Base-by-base conservation (phyloP, 2,329 filamentous ascomycete species). In the Talaromyces rugulosus region DNA sequence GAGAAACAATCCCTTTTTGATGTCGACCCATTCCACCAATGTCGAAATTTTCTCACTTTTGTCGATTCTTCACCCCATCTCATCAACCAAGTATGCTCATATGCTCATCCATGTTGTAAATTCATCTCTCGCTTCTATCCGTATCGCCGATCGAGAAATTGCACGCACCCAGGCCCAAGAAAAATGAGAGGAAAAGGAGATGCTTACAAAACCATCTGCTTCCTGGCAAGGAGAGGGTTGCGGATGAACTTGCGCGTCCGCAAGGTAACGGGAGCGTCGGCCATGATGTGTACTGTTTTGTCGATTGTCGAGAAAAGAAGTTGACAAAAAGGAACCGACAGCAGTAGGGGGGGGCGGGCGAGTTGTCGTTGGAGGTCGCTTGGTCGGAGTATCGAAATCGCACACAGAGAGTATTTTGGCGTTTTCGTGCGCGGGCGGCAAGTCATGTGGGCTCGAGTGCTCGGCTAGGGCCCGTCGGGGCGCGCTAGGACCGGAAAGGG, bases 181-280 rank as follows among this genome's bases (percentile, higher is more conserved):
- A 34, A 64, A 64, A 23, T 1, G 23, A 23, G 23, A 23, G 62
- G 64, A 67, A 64, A 60, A 64, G 65, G 63, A 59, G 61, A 65
- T 67, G 89, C 90, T 88, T 92, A 97, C 94, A 97, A 91, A 84
- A 97, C 94, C 92, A 98, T 96, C 89, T 98, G 94, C 88, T 96
- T 96, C 82, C 94, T 91, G 81, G 90, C 92, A 80, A 99, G 89
- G 79, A 99, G 92, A 82, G 95, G 91, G 89, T 99, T 99, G 86
- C 93, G 92, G 85, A 98, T 96, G 91, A 99, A 99, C 87, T 98
- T 98, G 91, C 95, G 94, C 83, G 95, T 99, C 86, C 95, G 88
- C 84, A 93, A 84, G 77, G 89, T 92, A 80, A 92, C 89, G 78
- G 89, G 77, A 73, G 77, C 82, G 80, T 91, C 89, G 83, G 93